Conservation (phyloP, 192 early-diverging fungal genomes). For the Thamnidium elegans region DNA sequence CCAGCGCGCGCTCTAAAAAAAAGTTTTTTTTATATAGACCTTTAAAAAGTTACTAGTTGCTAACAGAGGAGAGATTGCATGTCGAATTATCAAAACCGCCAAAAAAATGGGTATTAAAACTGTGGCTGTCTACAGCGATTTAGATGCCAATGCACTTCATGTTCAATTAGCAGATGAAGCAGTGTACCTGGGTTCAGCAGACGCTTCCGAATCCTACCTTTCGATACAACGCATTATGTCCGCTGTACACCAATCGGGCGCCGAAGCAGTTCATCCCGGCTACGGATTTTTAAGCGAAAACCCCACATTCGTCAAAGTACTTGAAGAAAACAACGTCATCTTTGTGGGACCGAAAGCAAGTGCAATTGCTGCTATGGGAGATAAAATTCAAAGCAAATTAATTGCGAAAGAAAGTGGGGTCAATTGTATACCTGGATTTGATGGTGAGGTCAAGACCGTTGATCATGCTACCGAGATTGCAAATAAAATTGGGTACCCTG, state of each 20-base stretch:
- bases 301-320: constrained; percentile 70
- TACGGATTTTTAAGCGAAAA: constrained; percentile 98
- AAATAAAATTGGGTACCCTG: constrained; percentile 68
- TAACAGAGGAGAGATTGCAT: constrained; percentile 95
- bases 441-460: constrained; percentile 73
- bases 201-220: constrained; percentile 80
- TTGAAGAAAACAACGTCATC: constrained; percentile 67
- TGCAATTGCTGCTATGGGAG: constrained; percentile 77
- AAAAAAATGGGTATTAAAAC: constrained; percentile 93
- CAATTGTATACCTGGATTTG: constrained; percentile 82
- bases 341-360: constrained; percentile 70
- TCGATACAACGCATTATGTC: constrained; percentile 75
- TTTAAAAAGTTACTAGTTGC: constrained; percentile 95
- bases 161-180: constrained; percentile 90
- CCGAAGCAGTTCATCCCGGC: constrained; percentile 92
- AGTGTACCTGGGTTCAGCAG: constrained; percentile 75
- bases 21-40: constrained; percentile 40
- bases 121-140: constrained; percentile 91
- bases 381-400: constrained; percentile 79
- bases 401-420: constrained; percentile 72
- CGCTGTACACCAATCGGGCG: constrained; percentile 71
- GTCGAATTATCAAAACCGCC: constrained; percentile 89
- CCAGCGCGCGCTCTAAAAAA: no score
- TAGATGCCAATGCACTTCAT: constrained; percentile 83
- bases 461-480: constrained; percentile 76